Conservation (phyloP, 805 yeast species). For the Wickerhamiella lipophila region DNA sequence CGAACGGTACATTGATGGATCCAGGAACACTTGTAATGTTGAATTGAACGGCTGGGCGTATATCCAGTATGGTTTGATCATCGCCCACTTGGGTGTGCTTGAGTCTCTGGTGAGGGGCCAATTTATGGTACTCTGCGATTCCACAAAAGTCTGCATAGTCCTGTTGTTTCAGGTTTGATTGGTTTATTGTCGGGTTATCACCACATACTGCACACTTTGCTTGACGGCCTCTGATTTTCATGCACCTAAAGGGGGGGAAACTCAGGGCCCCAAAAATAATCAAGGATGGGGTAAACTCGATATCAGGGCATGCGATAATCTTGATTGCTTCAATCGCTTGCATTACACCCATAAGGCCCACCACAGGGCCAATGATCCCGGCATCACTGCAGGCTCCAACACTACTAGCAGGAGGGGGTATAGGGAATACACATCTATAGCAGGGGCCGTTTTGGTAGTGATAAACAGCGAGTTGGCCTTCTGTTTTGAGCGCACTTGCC, state of each 20-base stretch:
- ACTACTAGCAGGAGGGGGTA: slow-evolving; percentile 73
- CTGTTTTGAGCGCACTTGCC: slow-evolving; percentile 83
- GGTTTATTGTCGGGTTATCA: slow-evolving; percentile 37
- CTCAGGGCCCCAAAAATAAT: slow-evolving; percentile 38
- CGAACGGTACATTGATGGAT: slow-evolving; percentile 53
- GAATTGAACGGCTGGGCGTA: slow-evolving; percentile 68
- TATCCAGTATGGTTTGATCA: slow-evolving; percentile 47
- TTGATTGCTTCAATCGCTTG: slow-evolving; percentile 86
- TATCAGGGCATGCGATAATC: slow-evolving; percentile 44
- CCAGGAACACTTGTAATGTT: slow-evolving; percentile 48
- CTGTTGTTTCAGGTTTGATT: slow-evolving; percentile 36
- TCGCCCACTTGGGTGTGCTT: slow-evolving; percentile 10
- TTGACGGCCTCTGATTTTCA: slow-evolving; percentile 67
- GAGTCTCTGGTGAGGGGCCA: slow-evolving; percentile 14
- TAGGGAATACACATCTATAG: slow-evolving; percentile 84
- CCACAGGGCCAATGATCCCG: slow-evolving; percentile 93
- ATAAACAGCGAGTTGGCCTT: slow-evolving; percentile 75
- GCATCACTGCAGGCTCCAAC: slow-evolving; percentile 85
- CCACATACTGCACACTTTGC: slow-evolving; percentile 55
- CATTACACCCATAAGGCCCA: slow-evolving; percentile 76
- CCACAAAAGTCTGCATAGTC: slow-evolving; percentile 76
- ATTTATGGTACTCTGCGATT: slow-evolving; percentile 32
- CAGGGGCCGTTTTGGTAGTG: slow-evolving; percentile 76
- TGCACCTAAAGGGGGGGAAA: slow-evolving; percentile 49
- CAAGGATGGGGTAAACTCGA: slow-evolving; percentile 54